Evolutionary conservation across 257 asterid genomes (phyloP).

Genomic region (Marsdenia floribunda): DNA sequence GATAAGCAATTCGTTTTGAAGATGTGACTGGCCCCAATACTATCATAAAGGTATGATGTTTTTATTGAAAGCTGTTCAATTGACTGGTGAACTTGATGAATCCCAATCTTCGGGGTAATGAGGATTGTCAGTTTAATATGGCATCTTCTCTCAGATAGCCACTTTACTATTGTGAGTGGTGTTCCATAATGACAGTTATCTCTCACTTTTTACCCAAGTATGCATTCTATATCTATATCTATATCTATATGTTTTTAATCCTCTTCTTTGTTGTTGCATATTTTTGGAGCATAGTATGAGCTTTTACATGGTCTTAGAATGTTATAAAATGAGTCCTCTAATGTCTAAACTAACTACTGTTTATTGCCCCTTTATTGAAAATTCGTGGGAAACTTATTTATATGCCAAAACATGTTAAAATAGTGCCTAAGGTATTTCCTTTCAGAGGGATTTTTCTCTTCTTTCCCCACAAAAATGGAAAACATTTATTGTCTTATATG

Average conservation of each 20-base stretch:
- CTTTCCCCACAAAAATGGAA: neutral
- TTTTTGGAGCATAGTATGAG: neutral
- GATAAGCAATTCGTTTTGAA: conserved; percentile 95
- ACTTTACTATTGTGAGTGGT: neutral
- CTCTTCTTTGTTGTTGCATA: neutral
- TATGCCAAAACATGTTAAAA: neutral
- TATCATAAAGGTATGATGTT: conserved; percentile 62
- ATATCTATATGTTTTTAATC: neutral
- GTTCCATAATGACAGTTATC: neutral
- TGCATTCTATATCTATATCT: too few species aligned
- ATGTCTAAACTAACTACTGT: neutral
- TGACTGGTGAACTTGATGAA: neutral
- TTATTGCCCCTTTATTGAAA: neutral
- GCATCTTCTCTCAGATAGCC: neutral
- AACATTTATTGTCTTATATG: neutral
- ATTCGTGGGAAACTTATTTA: neutral
- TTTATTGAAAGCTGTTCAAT: neutral
- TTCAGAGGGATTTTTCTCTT: neutral
- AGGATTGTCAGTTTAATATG: neutral
- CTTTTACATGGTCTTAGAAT: neutral
- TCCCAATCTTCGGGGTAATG: neutral
- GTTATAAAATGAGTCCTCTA: neutral
- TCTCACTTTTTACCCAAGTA: neutral
- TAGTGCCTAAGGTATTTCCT: neutral
- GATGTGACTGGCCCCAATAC: conserved; percentile 95